Percentiles rank a stretch among this genome's conserved stretches.
Conservation (phyloP, 2,329 filamentous ascomycete species). For the Stagonosporopsis chrysanthemi region DNA sequence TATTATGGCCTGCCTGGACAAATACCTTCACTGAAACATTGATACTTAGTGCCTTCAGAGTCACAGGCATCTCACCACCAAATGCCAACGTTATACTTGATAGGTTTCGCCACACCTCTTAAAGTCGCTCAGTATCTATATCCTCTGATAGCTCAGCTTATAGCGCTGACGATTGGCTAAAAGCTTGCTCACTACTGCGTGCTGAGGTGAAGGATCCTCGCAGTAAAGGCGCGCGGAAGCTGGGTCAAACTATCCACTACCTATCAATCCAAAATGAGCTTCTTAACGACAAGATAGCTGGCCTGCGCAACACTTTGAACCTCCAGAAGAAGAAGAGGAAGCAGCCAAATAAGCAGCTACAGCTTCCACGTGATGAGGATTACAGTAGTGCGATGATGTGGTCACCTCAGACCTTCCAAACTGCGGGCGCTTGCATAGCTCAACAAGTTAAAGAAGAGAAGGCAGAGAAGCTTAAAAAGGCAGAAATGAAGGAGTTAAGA, state of each 20-base stretch:
- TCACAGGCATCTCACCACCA: background rate
- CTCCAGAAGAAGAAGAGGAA: background rate
- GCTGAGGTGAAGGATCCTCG: background rate
- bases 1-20: background rate
- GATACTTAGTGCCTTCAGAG: background rate
- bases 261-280: background rate
- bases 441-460: background rate
- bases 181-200: background rate
- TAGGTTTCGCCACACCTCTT: background rate
- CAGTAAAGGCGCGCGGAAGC: background rate
- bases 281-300: background rate
- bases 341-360: background rate
- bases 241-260: background rate
- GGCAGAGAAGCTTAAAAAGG: too few relatives aligned
- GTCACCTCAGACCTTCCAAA: background rate
- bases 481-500: background rate
- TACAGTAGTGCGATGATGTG: background rate
- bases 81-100: constrained; percentile 3
- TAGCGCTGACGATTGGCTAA: background rate
- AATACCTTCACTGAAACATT: background rate
- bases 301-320: background rate
- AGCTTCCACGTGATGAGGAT: background rate
- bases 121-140: background rate
- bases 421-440: background rate
- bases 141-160: background rate